phyloP scores from a whole-genome alignment of 108 stramenopile species.

The Skeletonema marinoi region DNA sequence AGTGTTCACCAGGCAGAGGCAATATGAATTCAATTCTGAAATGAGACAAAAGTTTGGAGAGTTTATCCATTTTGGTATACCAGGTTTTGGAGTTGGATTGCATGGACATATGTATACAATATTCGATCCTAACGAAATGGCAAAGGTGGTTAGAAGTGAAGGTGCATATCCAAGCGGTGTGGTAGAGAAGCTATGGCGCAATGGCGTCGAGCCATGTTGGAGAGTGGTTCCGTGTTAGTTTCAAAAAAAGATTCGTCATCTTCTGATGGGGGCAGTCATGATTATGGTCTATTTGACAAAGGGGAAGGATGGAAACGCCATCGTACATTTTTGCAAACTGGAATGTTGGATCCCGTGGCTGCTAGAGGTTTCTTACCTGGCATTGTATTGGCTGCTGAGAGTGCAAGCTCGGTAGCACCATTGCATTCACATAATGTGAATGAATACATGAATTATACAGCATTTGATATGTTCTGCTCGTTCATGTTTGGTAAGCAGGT shows the following conservation, averaged over 20 bases:
- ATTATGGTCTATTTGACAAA: slow-evolving; percentile 4
- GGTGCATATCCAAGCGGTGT: slow-evolving; percentile 15
- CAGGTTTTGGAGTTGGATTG: slow-evolving; percentile 22
- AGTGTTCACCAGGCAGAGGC: background rate
- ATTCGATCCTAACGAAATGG: slow-evolving; percentile 39
- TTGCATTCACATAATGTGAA: slow-evolving; percentile 25
- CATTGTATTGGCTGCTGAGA: slow-evolving; percentile 32
- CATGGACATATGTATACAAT: slow-evolving; percentile 21
- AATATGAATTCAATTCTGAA: slow-evolving; percentile 18
- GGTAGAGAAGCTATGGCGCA: slow-evolving; percentile 11
- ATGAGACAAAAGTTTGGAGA: slow-evolving; percentile 27
- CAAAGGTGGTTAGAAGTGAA: slow-evolving; percentile 26
- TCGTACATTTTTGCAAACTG: slow-evolving; percentile 35
- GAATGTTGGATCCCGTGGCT: slow-evolving; percentile 28
- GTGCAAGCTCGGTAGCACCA: slow-evolving; percentile 26
- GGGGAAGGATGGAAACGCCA: slow-evolving; percentile 31
- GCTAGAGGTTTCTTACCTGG: slow-evolving; percentile 26
- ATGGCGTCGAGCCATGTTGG: slow-evolving; percentile 16
- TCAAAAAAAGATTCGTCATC: background rate
- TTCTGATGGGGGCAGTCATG: slow-evolving; percentile 7
- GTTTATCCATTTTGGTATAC: slow-evolving; percentile 34
- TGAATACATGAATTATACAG: slow-evolving; percentile 22
- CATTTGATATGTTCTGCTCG: slow-evolving; percentile 38
- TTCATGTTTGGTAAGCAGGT: slow-evolving; percentile 42
- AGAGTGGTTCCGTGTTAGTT: slow-evolving; percentile 1